Base-by-base conservation (phyloP, 2,329 filamentous ascomycete genomes). In the Huntiella moniliformis region DNA sequence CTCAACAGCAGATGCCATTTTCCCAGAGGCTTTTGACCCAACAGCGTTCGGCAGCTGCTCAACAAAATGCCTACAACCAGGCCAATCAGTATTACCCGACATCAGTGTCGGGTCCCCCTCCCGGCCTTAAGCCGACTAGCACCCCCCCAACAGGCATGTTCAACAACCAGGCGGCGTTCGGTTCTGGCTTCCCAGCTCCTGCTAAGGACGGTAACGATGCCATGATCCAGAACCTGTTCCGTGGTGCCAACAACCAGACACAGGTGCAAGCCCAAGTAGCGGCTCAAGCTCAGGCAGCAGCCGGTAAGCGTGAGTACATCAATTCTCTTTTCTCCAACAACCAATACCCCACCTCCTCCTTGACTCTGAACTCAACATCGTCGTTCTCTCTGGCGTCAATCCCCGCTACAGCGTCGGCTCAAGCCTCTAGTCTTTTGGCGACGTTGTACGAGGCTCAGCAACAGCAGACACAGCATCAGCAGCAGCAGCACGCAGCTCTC, bases 301-400 rank as follows among this genome's bases (percentile, higher is more conserved):
- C 48, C 42, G 79, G 78, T 77, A 94, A 94, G 85, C 86, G 86
- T 94, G 86, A 94, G 86, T 94, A 82, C 72, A 80, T 85, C 72
- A 82, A 87, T 77, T 83, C 85, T 79, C 83, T 81, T 69, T 83
- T 87, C 67, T 78, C 82, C 66, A 28, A 8, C 22, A 83, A 82
- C 63, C 82, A 87, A 71, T 83, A 84, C 68, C 81, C 79, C 67
- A 71, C 77, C 67, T 82, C 81, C 69, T 79, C 81, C 69, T 15
- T 50, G 86, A 94, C 82, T 72, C 80, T 85, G 71, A 82, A 87
- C 76, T 82, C 85, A 79, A 83, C 81, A 69, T 83, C 86, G 67
- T 78, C 82, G 66, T 82, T 82, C 63, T 82, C 87, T 71, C 82
- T 84, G 67, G 81, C 79, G 67, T 71, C 77, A 66, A 82, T 81